phyloP scores from a whole-genome alignment of 139 green algal genomes.

The Tetradesmus lagerheimii region DNA sequence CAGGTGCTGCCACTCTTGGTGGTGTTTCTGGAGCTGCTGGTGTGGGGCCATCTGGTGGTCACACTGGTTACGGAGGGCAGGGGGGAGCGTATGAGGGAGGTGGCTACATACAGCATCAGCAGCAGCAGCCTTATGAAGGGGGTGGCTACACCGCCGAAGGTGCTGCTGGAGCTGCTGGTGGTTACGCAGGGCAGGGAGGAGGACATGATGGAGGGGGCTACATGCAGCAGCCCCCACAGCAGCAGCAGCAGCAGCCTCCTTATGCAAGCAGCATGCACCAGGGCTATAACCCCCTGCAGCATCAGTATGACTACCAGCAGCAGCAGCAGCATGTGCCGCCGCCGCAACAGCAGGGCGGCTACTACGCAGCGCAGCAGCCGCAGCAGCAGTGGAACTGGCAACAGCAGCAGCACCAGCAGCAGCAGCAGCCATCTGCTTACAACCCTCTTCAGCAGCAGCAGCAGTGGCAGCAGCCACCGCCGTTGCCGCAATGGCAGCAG shows the following conservation, averaged over 20 bases:
- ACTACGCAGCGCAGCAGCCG: neutral
- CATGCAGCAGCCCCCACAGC: neutral
- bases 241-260: slow-evolving; percentile 23
- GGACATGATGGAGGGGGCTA: neutral
- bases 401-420: neutral
- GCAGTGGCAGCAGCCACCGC: neutral
- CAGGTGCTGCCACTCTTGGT: neutral
- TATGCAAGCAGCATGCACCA: neutral
- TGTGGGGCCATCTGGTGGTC: too few species aligned
- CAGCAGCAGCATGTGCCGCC: neutral
- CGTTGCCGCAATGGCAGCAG: neutral
- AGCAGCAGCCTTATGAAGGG: neutral
- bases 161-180: neutral
- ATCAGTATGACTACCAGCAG: slow-evolving; percentile 7
- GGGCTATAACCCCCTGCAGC: neutral
- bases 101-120: neutral
- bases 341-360: neutral
- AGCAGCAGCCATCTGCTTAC: neutral
- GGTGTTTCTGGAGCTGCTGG: too few species aligned
- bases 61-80: neutral
- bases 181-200: neutral
- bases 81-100: neutral
- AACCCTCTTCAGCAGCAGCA: neutral
- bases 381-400: neutral
- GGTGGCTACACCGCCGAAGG: too few species aligned